Base-by-base conservation (phyloP, 2,329 filamentous ascomycete species). In the Ciborinia camelliae region DNA sequence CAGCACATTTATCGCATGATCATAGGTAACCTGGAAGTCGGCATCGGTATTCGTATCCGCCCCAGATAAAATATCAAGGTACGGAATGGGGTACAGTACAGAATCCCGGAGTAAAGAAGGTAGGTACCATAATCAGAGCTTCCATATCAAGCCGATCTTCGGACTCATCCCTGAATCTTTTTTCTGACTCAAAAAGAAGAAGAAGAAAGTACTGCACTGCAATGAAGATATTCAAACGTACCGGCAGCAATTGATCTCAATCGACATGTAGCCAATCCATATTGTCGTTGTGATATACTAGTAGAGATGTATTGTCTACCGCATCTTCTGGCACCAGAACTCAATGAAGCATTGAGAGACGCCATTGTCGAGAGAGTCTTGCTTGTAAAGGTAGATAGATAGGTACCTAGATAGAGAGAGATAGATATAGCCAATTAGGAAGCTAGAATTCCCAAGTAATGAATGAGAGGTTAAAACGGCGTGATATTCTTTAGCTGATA, bases 1-100 rank as follows among this genome's bases (percentile, higher is more conserved):
- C 30, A 50, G 30, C 57, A 48, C 32, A 51, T 18, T 41, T 23
- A 55, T 60, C 43, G 57, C 57, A 60, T 60, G 57, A 60, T 55
- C 53, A 28, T 48, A 48, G 18, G 4, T 30, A n/a, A n/a, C n/a
- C n/a, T n/a, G n/a, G n/a, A n/a, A n/a, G n/a, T n/a, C n/a, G n/a
- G n/a, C n/a, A n/a, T n/a, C 9, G 48, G 26, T 51, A 9, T 50
- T 18, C 47, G 8, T 50, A n/a, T 26, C n/a, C n/a, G 15, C 28
- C 28, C 18, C 48, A 51, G 28, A 32, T 12, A 28, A 54, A 28
- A 39, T 28, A 14, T 32, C 50, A 52, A 41, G 52, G 23, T 26
- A 54, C 12, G 52, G 52, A 39, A 28, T 23, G 51, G 51, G 51
- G 51, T 26, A 28, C n/a, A 32, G 32, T 23, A 53, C 32, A 55